Conservation (phyloP, 1,284 basidiomycete genomes). For the Malassezia psittaci region DNA sequence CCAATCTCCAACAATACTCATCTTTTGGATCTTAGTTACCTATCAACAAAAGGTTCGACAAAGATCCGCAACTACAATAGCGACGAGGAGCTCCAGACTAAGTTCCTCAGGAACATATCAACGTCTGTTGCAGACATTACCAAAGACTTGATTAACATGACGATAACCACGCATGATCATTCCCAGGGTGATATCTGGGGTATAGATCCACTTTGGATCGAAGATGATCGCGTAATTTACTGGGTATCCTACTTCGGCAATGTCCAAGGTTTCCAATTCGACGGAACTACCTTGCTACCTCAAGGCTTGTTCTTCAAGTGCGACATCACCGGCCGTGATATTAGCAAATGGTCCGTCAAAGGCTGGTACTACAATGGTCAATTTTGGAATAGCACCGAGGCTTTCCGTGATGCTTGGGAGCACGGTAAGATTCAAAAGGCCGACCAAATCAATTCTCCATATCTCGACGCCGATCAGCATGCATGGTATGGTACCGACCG, state of each 20-base stretch:
- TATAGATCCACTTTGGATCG: conserved; percentile 44
- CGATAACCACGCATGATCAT: not conserved
- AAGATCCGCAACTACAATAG: not conserved
- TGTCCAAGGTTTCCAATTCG: conserved; percentile 11
- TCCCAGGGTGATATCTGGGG: conserved; percentile 18
- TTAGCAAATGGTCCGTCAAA: conserved; percentile 26
- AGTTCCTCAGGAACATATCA: not conserved
- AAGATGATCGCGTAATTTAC: conserved; percentile 20
- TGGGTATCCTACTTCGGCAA: conserved; percentile 13
- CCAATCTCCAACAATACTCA: conserved; percentile 25
- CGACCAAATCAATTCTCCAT: not conserved
- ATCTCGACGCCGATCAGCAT: not conserved
- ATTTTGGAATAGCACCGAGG: conserved; percentile 35
- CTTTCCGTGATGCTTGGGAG: conserved; percentile 42
- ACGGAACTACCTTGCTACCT: conserved; percentile 30
- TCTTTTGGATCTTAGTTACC: conserved; percentile 11
- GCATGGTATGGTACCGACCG: not conserved
- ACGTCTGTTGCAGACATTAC: conserved; percentile 34
- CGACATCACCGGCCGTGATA: conserved; percentile 41
- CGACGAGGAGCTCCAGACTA: not conserved
- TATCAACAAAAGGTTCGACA: conserved; percentile 6
- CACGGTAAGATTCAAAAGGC: conserved; percentile 26
- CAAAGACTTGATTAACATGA: conserved; percentile 26
- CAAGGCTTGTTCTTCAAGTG: conserved; percentile 35
- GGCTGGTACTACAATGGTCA: conserved; percentile 28